Base-by-base conservation (phyloP, 805 yeast species). In the Nakazawaea peltata region DNA sequence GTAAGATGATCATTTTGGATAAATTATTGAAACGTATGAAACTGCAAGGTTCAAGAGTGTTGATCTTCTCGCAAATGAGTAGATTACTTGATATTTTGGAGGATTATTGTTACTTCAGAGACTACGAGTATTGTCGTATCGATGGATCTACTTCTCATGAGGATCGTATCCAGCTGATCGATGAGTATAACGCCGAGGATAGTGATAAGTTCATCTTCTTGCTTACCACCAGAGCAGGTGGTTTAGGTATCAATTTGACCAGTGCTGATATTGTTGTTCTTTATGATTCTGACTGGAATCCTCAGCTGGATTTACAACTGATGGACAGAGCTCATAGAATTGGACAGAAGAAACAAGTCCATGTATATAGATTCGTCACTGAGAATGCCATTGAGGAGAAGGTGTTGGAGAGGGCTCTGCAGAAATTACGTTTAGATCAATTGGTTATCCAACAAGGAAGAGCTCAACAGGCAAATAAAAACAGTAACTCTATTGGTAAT, bases 281-380 rank as follows among this genome's bases (percentile, higher is more conserved):
- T 19, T 90, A 75, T 53, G 97, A 88, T 56, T 82, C 94, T 0
- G 97, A 88, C 61, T 88, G 97, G 97, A 88, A 88, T 52, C 97
- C 97, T 2, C 97, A 88, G 54, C 97, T 96, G 0, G 97, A 88
- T 65, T 66, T 88, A 49, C 97, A 88, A 61, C 97, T 97, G 1
- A 88, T 88, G 97, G 97, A 90, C 56, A 73, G 97, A 53, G 97
- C 97, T 1, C 97, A 88, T 53, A 77, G 97, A 65, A 88, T 88
- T 53, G 97, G 97, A 14, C 97, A 88, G 56, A 90, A 84, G 54
- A 90, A 90, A 52, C 98, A 90, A 61, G 98, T 90, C 7, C 72
- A 78, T 47, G 97, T 90, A 14, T 90, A 72, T 55, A 66, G 98
- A 45, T 85, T 90, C 60, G 94, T 90, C 19, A 90, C 97, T 3